phyloP scores from a whole-genome alignment of 2,329 filamentous ascomycete genomes.

The Paraconiothyrium brasiliense region DNA sequence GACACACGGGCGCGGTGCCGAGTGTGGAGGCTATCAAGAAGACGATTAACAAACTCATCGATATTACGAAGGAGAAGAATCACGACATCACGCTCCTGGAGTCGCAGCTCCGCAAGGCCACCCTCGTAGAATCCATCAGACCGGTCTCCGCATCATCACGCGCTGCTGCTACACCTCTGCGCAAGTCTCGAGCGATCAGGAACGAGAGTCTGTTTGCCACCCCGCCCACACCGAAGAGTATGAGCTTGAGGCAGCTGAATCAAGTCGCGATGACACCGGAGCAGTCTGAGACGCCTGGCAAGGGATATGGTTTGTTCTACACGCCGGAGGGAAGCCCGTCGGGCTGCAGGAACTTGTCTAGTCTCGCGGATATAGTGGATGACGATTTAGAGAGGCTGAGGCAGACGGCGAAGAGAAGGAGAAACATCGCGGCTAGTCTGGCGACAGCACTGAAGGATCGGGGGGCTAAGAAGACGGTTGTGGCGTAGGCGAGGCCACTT shows the following conservation, averaged over 20 bases:
- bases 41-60: constrained; percentile 92
- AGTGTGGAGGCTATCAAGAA: constrained; percentile 92
- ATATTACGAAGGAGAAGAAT: constrained; percentile 89
- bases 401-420: constrained; percentile 47
- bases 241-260: constrained; percentile 43
- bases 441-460: constrained; percentile 47
- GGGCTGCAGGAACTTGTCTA: constrained; percentile 37
- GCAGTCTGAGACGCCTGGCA: constrained; percentile 35
- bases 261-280: constrained; percentile 43
- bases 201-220: constrained; percentile 47
- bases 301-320: constrained; percentile 48
- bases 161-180: constrained; percentile 29
- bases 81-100: constrained; percentile 92
- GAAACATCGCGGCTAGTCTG: constrained; percentile 50
- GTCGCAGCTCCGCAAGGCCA: constrained; percentile 79
- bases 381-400: constrained; percentile 51
- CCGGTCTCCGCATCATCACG: constrained; percentile 36
- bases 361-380: constrained; percentile 53
- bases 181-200: constrained; percentile 25
- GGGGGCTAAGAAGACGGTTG: constrained; percentile 40
- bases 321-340: constrained; percentile 40
- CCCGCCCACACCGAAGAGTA: constrained; percentile 46
- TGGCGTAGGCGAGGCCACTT: constrained; percentile 14
- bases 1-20: constrained; percentile 63
- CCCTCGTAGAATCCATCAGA: constrained; percentile 35